phyloP scores from a whole-genome alignment of 2,329 filamentous ascomycete genomes.

The Sordariomycetes sp. region DNA sequence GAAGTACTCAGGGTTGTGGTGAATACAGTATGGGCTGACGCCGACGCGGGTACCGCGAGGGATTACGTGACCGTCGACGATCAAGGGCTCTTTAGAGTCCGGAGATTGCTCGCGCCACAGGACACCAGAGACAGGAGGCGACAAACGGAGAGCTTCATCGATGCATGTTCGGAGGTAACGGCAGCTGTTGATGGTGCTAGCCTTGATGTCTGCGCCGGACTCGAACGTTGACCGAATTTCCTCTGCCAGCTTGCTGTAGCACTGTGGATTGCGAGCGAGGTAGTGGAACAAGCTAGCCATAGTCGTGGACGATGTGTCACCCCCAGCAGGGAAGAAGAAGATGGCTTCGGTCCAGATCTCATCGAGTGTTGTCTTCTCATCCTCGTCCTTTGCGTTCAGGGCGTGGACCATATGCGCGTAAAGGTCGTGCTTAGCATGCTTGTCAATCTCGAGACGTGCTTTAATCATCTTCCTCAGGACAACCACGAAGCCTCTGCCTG shows the following conservation, averaged over 20 bases:
- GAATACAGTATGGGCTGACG: constrained; percentile 53
- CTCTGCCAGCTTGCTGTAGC: constrained; percentile 12
- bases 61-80: constrained; percentile 9
- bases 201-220: constrained; percentile 20
- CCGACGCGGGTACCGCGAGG: constrained; percentile 9
- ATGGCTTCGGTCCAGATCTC: constrained; percentile 11
- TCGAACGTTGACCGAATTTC: constrained; percentile 28
- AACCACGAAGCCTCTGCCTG: background rate
- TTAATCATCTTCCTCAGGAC: background rate
- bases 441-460: background rate
- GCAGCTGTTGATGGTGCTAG: constrained; percentile 20
- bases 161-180: constrained; percentile 30
- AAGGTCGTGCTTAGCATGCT: background rate
- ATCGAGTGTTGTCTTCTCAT: background rate
- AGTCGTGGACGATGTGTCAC: constrained; percentile 4
- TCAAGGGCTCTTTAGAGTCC: constrained; percentile 7
- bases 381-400: background rate
- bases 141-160: constrained; percentile 15
- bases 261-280: constrained; percentile 3
- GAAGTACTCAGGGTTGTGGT: constrained; percentile 57
- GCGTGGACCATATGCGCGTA: background rate
- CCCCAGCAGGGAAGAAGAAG: background rate
- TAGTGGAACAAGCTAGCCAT: constrained; percentile 5
- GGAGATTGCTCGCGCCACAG: constrained; percentile 10
- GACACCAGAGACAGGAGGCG: constrained; percentile 5